phyloP scores from a whole-genome alignment of 441 rosid species.

The Viola pubescens region DNA sequence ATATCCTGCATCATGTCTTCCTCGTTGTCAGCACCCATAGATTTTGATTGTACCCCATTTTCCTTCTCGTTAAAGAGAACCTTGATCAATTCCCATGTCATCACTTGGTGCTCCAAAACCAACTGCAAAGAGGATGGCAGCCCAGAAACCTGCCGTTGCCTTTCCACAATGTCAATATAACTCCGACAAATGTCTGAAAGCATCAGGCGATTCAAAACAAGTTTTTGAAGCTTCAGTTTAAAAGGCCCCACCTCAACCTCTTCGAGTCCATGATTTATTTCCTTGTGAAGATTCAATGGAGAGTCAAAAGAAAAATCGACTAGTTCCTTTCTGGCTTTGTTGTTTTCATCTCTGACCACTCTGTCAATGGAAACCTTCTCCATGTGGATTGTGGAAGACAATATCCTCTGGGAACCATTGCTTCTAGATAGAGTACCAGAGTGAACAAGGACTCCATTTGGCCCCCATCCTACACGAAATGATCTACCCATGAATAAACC shows the following conservation, averaged over 20 bases:
- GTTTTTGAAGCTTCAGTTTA: constrained; percentile 66
- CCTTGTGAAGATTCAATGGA: constrained; percentile 71
- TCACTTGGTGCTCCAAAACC: constrained; percentile 84
- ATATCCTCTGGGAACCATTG: constrained; percentile 36
- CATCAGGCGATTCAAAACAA: constrained; percentile 50
- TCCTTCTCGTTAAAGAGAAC: constrained; percentile 87
- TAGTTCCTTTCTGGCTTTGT: constrained; percentile 63
- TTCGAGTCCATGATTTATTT: constrained; percentile 44
- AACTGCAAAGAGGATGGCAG: constrained; percentile 57
- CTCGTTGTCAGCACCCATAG: constrained; percentile 68
- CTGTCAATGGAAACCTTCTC: constrained; percentile 86
- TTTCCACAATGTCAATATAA: constrained; percentile 75
- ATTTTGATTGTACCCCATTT: constrained; percentile 40
- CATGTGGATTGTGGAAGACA: constrained; percentile 67
- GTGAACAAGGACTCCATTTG: constrained; percentile 87
- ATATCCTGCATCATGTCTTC: constrained; percentile 89
- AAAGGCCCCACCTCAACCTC: constrained; percentile 64
- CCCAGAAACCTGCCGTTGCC: constrained; percentile 74
- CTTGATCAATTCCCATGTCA: constrained; percentile 93
- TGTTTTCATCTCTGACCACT: constrained; percentile 64
- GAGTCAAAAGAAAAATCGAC: constrained; percentile 59
- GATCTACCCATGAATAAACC: constrained; percentile 96
- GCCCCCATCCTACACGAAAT: constrained; percentile 99
- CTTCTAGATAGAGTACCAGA: constrained; percentile 56
- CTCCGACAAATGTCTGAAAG: constrained; percentile 76